Base-by-base conservation (phyloP, 345 rosid genomes). In the Salix suchowensis region DNA sequence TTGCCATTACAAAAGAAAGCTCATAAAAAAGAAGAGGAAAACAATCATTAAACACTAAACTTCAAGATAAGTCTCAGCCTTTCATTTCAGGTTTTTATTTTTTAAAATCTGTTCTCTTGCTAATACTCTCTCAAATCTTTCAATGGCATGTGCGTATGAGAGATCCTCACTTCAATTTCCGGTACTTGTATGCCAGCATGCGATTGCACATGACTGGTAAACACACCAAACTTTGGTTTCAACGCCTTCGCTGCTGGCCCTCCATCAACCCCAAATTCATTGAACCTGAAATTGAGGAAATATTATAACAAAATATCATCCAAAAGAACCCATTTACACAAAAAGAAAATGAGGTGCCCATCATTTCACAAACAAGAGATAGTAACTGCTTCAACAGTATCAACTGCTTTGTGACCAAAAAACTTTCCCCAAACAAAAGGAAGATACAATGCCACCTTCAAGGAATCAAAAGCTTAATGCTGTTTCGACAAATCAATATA, bases 251-350 rank as follows among this genome's bases (percentile, higher is more conserved):
- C 72, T 7, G 72, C 78, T 2, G 28, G 30, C 23, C 78, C 78
- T n/a, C 78, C 73, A 39, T 68, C 72, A 75, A 67, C 39, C 24
- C 72, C 67, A 54, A 50, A 55, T 67, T 75, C 78, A 75, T 75
- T 54, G 39, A 67, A 75, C 72, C 78, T 75, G 21, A n/a, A 37
- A 60, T 8, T 36, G 6, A 58, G 58, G 44, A 60, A 72, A 4
- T 13, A n/a, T 39, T 18, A 40, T 3, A 24, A 28, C 12, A 39
- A 5, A 11, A 21, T 39, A 23, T 40, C 23, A 65, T 32, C n/a
- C 4, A 2, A 52, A 32, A 52, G 23, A 52, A 18, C 16, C 19
- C 50, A 8, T 40, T 40, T 10, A 40, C 12, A 34, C 24, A 55
- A 2, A 9, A 46, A 46, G 52, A 46, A 48, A 48, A 9, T 58